Evolutionary conservation across 768 basidiomycete species (phyloP).

Genomic region (Flagelloscypha sp.): DNA sequence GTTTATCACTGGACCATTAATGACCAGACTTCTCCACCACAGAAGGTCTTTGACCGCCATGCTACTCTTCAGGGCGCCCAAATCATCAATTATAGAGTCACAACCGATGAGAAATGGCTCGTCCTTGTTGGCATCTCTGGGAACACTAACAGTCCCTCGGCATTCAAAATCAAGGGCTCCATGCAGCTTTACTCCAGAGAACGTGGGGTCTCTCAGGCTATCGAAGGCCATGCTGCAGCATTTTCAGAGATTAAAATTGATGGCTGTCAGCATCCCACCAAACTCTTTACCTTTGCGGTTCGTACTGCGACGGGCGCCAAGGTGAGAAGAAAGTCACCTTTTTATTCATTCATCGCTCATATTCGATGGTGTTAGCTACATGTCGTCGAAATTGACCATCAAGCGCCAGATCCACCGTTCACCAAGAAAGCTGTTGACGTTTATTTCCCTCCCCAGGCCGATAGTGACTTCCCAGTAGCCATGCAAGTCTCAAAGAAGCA

Average conservation of each 20-base stretch:
- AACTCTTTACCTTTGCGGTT: conserved; percentile 92
- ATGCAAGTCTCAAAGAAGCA: conserved; percentile 99
- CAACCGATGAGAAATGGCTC: conserved; percentile 93
- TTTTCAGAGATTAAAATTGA: conserved; percentile 91
- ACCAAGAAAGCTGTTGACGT: conserved; percentile 97
- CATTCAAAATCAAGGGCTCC: conserved; percentile 97
- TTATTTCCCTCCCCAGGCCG: conserved; percentile 97
- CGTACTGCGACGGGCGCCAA: conserved; percentile 97
- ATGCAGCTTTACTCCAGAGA: conserved; percentile 97
- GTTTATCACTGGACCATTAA: conserved; percentile 87
- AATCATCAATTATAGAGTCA: conserved; percentile 96
- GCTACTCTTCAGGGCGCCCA: conserved; percentile 89
- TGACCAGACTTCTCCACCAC: conserved; percentile 68
- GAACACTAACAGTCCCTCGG: conserved; percentile 85
- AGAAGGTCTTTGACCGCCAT: conserved; percentile 96
- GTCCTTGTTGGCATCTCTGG: conserved; percentile 93
- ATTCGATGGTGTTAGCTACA: conserved; percentile 58
- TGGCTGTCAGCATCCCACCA: conserved; percentile 76
- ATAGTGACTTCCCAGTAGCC: conserved; percentile 97
- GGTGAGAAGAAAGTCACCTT: conserved; percentile 49
- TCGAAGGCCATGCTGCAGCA: conserved; percentile 96
- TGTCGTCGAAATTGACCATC: conserved; percentile 96
- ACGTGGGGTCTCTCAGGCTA: conserved; percentile 90
- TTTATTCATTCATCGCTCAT: background rate
- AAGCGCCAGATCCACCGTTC: conserved; percentile 86